Evolutionary conservation across 106 monocot species (phyloP).

Genomic region (Hemerocallis citrina): DNA sequence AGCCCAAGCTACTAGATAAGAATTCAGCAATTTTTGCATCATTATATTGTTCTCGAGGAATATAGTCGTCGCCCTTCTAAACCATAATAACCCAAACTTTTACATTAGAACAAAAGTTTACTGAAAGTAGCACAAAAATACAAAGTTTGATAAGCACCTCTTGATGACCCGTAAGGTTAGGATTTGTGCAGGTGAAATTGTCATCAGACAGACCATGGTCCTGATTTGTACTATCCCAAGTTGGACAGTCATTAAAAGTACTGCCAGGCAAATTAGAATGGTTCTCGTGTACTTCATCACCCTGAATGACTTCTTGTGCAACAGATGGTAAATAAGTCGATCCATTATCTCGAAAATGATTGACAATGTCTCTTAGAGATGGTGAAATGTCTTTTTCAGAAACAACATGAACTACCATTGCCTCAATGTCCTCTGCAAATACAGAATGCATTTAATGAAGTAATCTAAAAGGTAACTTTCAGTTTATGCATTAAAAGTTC

Average conservation of each 20-base stretch:
- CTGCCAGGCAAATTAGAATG: slow-evolving; percentile 16
- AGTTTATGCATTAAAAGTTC: neutral
- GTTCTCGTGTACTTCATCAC: slow-evolving; percentile 15
- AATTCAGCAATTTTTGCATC: slow-evolving; percentile 63
- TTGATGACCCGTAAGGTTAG: slow-evolving; percentile 30
- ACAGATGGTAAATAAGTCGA: slow-evolving; percentile 12
- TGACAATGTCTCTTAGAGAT: slow-evolving; percentile 61
- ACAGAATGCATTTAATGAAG: neutral
- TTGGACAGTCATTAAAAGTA: slow-evolving; percentile 28
- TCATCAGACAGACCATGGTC: slow-evolving; percentile 23
- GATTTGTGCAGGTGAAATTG: slow-evolving; percentile 13
- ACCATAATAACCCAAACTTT: too few relatives aligned
- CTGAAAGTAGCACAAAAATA: too few relatives aligned
- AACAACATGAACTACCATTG: slow-evolving; percentile 57
- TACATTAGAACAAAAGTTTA: too few relatives aligned
- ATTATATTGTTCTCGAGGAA: too few relatives aligned
- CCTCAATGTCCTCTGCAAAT: slow-evolving; percentile 53
- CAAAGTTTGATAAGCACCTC: too few relatives aligned
- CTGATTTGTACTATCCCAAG: slow-evolving; percentile 41
- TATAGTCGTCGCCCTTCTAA: too few relatives aligned
- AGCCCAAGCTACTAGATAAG: slow-evolving; percentile 67
- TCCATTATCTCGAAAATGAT: slow-evolving; percentile 59
- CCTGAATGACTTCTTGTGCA: slow-evolving; percentile 16
- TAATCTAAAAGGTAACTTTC: neutral
- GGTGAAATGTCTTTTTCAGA: slow-evolving; percentile 65